Conservation (phyloP, 2,329 filamentous ascomycete species). For the Diaporthe aspalathi region DNA sequence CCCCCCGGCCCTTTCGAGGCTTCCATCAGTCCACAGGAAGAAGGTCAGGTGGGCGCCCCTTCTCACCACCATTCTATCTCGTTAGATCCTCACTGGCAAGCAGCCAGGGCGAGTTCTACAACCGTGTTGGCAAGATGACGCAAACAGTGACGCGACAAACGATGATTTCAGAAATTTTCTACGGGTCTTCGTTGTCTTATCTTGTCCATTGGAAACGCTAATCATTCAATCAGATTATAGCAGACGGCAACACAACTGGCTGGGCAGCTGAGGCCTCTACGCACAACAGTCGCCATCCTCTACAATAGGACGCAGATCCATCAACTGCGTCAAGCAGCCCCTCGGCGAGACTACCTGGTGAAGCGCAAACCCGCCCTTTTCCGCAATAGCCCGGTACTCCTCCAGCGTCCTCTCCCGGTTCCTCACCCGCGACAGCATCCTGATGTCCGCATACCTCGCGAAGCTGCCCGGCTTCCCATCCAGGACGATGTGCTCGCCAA, state of each 20-base stretch:
- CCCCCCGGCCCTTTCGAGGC: background rate
- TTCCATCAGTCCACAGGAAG: background rate
- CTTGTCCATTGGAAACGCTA: no score
- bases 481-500: constrained; percentile 11
- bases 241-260: no score
- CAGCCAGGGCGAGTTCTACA: no score
- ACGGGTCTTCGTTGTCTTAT: no score
- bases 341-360: background rate
- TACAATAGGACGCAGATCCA: constrained; percentile 8
- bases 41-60: background rate
- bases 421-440: background rate
- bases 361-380: background rate
- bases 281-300: background rate
- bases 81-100: no score
- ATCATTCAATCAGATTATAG: no score
- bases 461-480: constrained; percentile 1
- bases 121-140: no score
- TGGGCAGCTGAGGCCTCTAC: no score
- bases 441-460: constrained; percentile 1
- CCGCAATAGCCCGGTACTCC: background rate
- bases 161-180: no score
- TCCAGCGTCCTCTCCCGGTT: constrained; percentile 1
- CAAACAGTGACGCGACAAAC: no score
- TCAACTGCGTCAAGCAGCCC: constrained; percentile 11
- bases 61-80: background rate